Evolutionary conservation across 306 rosid species (phyloP).

Genomic region (Neltuma alba): DNA sequence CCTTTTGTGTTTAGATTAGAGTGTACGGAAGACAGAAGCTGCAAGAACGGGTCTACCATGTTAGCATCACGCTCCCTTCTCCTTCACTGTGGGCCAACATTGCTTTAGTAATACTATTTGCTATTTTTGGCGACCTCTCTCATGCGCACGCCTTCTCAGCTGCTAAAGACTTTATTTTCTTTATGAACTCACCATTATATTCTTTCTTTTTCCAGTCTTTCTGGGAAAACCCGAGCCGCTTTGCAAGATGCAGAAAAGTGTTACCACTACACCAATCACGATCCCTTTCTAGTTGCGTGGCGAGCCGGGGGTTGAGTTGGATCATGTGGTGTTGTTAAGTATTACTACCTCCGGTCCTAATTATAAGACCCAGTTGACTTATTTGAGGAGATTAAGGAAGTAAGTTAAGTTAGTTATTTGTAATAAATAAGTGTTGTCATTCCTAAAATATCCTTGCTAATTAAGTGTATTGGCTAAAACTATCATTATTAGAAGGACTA

Average conservation of each 20-base stretch:
- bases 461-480: too few relatives aligned
- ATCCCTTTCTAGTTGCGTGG: not conserved
- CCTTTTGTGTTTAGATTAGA: conserved; percentile 7
- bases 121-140: not conserved
- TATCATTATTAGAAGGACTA: too few relatives aligned
- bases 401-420: too few relatives aligned
- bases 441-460: too few relatives aligned
- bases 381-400: too few relatives aligned
- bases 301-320: not conserved
- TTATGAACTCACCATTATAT: not conserved
- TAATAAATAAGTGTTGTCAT: too few relatives aligned
- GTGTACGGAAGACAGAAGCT: not conserved
- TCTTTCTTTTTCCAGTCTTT: too few relatives aligned
- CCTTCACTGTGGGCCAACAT: conserved; percentile 3
- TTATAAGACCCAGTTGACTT: too few relatives aligned
- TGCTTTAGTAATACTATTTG: not conserved
- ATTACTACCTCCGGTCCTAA: too few relatives aligned
- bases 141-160: not conserved
- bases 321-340: not conserved
- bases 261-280: not conserved
- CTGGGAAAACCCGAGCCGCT: not conserved
- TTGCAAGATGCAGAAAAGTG: not conserved
- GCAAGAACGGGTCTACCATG: not conserved
- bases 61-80: not conserved
- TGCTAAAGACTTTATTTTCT: not conserved